These are phyloP conservation scores for Lachnellula suecica DNA, from an alignment of 2,329 filamentous ascomycete species.

Conservation along the genomic window DNA sequence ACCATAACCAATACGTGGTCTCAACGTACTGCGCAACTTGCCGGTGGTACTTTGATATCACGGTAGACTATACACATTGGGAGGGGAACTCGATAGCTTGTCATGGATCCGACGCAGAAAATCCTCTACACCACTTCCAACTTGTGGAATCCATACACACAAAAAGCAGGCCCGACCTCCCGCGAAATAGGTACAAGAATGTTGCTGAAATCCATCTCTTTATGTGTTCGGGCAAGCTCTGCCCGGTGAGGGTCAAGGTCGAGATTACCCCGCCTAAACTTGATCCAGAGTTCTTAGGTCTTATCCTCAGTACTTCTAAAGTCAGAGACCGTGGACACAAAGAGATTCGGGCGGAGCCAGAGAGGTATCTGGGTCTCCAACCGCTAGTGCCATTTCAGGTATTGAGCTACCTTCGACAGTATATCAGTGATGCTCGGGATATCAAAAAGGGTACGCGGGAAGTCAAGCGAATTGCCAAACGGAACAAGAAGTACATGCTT, in stretches of 20 bases:
- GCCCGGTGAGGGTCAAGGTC: slow-evolving; percentile 52
- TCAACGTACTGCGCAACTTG: slow-evolving; percentile 62
- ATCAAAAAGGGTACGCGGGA: slow-evolving; percentile 47
- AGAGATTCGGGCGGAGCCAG: slow-evolving; percentile 49
- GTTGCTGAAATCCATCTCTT: slow-evolving; percentile 48
- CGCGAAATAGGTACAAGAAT: slow-evolving; percentile 28
- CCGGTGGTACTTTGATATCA: slow-evolving; percentile 59
- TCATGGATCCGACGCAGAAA: slow-evolving; percentile 39
- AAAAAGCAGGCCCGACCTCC: slow-evolving; percentile 29
- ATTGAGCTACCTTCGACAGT: slow-evolving; percentile 55
- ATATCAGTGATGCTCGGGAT: slow-evolving; percentile 53
- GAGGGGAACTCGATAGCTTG: slow-evolving; percentile 30
- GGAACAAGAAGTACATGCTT: slow-evolving; percentile 64
- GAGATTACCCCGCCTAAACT: slow-evolving; percentile 53
- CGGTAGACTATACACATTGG: slow-evolving; percentile 48
- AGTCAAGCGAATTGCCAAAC: slow-evolving; percentile 52
- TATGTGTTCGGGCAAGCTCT: slow-evolving; percentile 57
- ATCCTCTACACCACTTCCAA: slow-evolving; percentile 62
- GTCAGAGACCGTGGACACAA: slow-evolving; percentile 53
- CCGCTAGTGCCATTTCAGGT: slow-evolving; percentile 53
- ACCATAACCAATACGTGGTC: slow-evolving; percentile 50
- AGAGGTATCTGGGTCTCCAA: slow-evolving; percentile 48
- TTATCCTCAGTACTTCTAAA: slow-evolving; percentile 52
- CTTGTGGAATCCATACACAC: slow-evolving; percentile 37
- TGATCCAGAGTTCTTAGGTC: slow-evolving; percentile 42